phyloP scores from a whole-genome alignment of 805 yeast genomes.

The Teunomyces pallodes region DNA sequence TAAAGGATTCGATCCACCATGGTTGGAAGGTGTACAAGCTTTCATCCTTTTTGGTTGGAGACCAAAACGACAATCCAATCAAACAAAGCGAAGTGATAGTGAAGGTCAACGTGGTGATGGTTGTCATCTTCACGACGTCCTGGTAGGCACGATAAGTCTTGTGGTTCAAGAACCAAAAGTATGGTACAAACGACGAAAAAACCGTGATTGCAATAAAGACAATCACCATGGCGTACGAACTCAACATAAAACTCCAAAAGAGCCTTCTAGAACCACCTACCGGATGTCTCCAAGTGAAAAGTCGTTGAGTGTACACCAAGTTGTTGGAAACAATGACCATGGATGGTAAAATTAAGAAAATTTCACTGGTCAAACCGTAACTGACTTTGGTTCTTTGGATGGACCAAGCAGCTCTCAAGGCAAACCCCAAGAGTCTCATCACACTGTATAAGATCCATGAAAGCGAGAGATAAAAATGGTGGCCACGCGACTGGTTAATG shows the following conservation, averaged over 20 bases:
- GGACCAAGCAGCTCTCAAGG: conserved; percentile 12
- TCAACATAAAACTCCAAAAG: conserved; percentile 15
- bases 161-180: conserved; percentile 7
- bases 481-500: conserved; percentile 13
- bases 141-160: conserved; percentile 6
- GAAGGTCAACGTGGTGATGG: conserved; percentile 14
- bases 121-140: conserved; percentile 10
- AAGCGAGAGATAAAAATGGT: conserved; percentile 14
- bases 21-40: conserved; percentile 21
- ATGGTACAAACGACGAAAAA: conserved; percentile 12
- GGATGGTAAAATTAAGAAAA: conserved; percentile 14
- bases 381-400: conserved; percentile 4
- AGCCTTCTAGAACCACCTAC: conserved; percentile 18
- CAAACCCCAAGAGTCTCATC: conserved; percentile 11
- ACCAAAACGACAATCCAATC: conserved; percentile 18
- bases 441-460: conserved; percentile 10
- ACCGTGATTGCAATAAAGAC: conserved; percentile 11
- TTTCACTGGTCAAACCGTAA: conserved; percentile 11
- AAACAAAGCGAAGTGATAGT: conserved; percentile 14
- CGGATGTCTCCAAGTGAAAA: conserved; percentile 20
- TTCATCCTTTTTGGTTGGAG: conserved; percentile 20
- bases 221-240: conserved; percentile 8
- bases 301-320: conserved; percentile 16
- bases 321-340: conserved; percentile 13
- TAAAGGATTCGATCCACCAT: conserved; percentile 23